phyloP scores from a whole-genome alignment of 352 stramenopile species.

The Halophytophthora batemanensis region DNA sequence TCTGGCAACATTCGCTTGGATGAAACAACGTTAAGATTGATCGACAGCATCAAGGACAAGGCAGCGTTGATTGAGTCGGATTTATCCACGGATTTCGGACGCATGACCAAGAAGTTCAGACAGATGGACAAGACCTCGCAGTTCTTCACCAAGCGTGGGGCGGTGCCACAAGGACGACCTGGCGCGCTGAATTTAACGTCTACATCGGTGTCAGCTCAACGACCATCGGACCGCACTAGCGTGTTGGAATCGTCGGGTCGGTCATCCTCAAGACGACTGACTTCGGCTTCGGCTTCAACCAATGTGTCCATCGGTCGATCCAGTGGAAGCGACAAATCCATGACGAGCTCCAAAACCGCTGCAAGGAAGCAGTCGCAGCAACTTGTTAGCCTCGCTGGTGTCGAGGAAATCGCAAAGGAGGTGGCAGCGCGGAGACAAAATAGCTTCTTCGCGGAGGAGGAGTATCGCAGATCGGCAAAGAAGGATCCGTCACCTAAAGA shows the following conservation, averaged over 20 bases:
- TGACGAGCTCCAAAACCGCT: constrained; percentile 56
- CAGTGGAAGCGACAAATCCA: constrained; percentile 27
- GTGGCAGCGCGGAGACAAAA: constrained; percentile 58
- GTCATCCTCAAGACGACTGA: constrained; percentile 23
- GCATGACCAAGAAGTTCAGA: constrained; percentile 63
- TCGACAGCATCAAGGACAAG: constrained; percentile 54
- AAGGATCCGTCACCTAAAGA: constrained; percentile 16
- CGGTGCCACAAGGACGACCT: constrained; percentile 5
- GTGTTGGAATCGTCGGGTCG: constrained; percentile 16
- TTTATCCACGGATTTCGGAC: constrained; percentile 62
- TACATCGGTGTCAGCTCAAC: too few species aligned
- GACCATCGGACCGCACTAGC: too few species aligned
- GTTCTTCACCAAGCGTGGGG: constrained; percentile 51
- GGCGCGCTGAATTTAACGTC: constrained; percentile 5
- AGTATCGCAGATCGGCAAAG: constrained; percentile 30
- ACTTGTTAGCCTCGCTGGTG: constrained; percentile 45
- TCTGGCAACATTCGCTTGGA: constrained; percentile 48
- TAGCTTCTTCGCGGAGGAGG: constrained; percentile 73
- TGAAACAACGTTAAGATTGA: constrained; percentile 35
- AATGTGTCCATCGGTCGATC: constrained; percentile 15
- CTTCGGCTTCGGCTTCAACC: constrained; percentile 5
- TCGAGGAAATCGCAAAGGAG: constrained; percentile 40
- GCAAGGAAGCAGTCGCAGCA: constrained; percentile 39
- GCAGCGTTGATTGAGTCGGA: constrained; percentile 55
- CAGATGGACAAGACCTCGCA: constrained; percentile 45